Percentiles rank a stretch among this genome's conserved stretches.
phyloP scores from a whole-genome alignment of 352 stramenopile genomes.

The Phytophthora constricta region DNA sequence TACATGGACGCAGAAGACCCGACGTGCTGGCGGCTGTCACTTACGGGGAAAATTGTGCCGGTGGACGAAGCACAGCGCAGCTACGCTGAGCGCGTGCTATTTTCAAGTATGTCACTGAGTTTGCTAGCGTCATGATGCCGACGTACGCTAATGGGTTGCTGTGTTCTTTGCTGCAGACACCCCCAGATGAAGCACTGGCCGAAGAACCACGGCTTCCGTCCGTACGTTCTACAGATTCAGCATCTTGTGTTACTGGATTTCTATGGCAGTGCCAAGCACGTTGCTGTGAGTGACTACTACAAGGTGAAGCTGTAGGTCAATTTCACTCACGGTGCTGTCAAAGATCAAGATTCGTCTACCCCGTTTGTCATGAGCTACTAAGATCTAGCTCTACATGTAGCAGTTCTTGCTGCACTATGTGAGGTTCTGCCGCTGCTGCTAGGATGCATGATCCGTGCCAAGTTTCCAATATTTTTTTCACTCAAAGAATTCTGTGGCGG shows the following conservation, averaged over 20 bases:
- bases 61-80: slow-evolving; percentile 40
- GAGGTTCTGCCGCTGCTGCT: no score
- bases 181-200: slow-evolving; percentile 77
- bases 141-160: no score
- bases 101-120: slow-evolving; percentile 59
- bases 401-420: no score
- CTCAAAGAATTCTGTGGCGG: no score
- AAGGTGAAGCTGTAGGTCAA: slow-evolving; percentile 42
- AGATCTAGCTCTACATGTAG: no score
- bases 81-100: slow-evolving; percentile 61
- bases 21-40: slow-evolving; percentile 69
- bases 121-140: no score
- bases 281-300: slow-evolving; percentile 68
- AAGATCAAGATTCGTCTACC: no score
- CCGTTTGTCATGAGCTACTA: no score
- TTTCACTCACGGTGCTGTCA: no score
- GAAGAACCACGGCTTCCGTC: slow-evolving; percentile 52
- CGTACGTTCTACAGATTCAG: slow-evolving; percentile 64
- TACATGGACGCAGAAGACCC: slow-evolving; percentile 72
- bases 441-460: no score
- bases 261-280: slow-evolving; percentile 70
- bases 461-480: no score
- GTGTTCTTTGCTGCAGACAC: slow-evolving; percentile 37
- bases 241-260: slow-evolving; percentile 75
- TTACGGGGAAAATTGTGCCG: slow-evolving; percentile 54